A percentile compares a stretch with the other conserved stretches of the same genome.
Conservation (phyloP, 441 rosid species). For the Erodium texanum region DNA sequence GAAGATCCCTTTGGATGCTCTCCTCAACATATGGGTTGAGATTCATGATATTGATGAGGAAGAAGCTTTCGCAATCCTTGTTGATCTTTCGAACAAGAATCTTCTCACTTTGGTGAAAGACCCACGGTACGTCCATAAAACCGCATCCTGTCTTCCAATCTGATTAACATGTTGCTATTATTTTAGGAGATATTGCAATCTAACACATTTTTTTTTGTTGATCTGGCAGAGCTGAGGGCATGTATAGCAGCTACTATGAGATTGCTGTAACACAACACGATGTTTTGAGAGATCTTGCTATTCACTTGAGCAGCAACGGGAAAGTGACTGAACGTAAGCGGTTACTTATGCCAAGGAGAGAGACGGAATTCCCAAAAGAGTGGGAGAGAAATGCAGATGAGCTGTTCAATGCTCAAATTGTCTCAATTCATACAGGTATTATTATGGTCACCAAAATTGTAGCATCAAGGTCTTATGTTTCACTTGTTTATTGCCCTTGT, state of each 20-base stretch:
- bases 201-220: conserved; percentile 10
- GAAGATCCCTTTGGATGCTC: conserved; percentile 68
- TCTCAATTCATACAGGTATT: conserved; percentile 71
- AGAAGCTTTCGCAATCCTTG: conserved; percentile 52
- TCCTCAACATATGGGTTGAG: conserved; percentile 74
- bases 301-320: conserved; percentile 44
- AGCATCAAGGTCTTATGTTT: neutral
- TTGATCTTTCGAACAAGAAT: conserved; percentile 64
- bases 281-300: conserved; percentile 70
- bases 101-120: conserved; percentile 73
- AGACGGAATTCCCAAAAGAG: conserved; percentile 46
- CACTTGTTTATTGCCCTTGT: neutral
- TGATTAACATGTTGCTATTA: neutral
- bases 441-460: neutral
- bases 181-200: neutral
- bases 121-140: conserved; percentile 33
- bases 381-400: conserved; percentile 62
- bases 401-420: conserved; percentile 56
- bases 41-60: conserved; percentile 42
- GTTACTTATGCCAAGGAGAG: conserved; percentile 65
- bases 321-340: conserved; percentile 38
- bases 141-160: neutral
- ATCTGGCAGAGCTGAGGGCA: conserved; percentile 50
- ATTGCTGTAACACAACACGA: conserved; percentile 66
- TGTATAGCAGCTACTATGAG: conserved; percentile 56